Percentiles rank a stretch among this genome's conserved stretches.
These are phyloP conservation scores for Epichloe coenophiala DNA, from an alignment of 2,329 filamentous ascomycete species.

Conservation along the genomic window DNA sequence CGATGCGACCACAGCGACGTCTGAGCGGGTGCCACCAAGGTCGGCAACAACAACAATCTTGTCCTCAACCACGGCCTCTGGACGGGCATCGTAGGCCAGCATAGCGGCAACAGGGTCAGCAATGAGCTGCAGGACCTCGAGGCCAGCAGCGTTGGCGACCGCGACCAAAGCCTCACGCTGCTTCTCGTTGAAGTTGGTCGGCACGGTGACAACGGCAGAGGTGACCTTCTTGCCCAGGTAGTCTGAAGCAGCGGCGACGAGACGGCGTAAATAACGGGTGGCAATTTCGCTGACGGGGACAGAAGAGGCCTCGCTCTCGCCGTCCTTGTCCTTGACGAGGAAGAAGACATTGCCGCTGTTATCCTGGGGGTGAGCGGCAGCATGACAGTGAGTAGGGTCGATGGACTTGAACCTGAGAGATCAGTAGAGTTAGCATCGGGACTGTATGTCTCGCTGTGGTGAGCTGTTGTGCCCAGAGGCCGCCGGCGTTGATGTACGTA, in stretches of 20 bases:
- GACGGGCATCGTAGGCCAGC: constrained; percentile 80
- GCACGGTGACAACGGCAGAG: constrained; percentile 86
- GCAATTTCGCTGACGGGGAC: constrained; percentile 70
- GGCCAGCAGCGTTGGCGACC: constrained; percentile 64
- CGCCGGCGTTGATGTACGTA: constrained; percentile 28
- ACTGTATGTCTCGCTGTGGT: neutral
- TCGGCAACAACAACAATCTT: constrained; percentile 89
- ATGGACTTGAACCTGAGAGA: constrained; percentile 69
- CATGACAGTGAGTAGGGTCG: constrained; percentile 89
- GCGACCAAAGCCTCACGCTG: constrained; percentile 71
- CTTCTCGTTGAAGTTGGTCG: constrained; percentile 81
- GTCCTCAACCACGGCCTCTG: constrained; percentile 61
- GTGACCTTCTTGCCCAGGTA: constrained; percentile 89
- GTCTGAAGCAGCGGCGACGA: constrained; percentile 74
- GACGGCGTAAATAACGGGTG: constrained; percentile 70
- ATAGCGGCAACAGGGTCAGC: constrained; percentile 80
- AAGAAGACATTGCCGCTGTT: constrained; percentile 62
- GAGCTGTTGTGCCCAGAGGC: no score
- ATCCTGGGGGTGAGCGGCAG: constrained; percentile 79
- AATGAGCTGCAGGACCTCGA: constrained; percentile 89
- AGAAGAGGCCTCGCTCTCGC: constrained; percentile 48
- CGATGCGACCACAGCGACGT: constrained; percentile 81
- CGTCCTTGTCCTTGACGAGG: constrained; percentile 62
- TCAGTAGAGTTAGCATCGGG: neutral
- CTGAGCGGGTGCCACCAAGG: constrained; percentile 81